Percentiles rank a stretch among this genome's conserved stretches.
Evolutionary conservation across 257 asterid genomes (phyloP).

Genomic region (Gentiana straminea): DNA sequence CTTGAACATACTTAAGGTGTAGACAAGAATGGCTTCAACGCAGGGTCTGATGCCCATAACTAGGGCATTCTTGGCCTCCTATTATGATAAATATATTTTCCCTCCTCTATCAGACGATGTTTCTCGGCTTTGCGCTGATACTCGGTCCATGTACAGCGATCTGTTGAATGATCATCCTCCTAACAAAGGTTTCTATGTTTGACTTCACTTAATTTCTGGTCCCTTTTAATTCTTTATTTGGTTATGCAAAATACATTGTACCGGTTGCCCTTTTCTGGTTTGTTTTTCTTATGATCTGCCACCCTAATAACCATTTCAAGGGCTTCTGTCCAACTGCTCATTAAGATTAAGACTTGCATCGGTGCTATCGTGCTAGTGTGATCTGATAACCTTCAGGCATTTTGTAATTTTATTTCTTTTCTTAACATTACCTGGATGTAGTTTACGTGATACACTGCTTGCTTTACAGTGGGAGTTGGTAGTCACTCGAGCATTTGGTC

Average conservation of each 20-base stretch:
- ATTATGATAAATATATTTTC: slow-evolving; percentile 71
- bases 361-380: background rate
- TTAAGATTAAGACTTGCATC: no score
- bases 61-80: slow-evolving; percentile 67
- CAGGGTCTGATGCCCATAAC: slow-evolving; percentile 95
- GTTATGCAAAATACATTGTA: no score
- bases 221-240: no score
- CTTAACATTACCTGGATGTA: background rate
- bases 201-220: no score
- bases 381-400: background rate
- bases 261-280: no score
- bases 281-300: no score
- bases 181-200: slow-evolving; percentile 39
- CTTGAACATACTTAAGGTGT: background rate
- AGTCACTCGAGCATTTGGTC: no score
- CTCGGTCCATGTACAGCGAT: slow-evolving; percentile 49
- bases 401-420: background rate
- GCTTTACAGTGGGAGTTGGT: background rate
- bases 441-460: background rate
- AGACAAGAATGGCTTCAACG: slow-evolving; percentile 51
- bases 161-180: slow-evolving; percentile 46
- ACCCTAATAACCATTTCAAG: no score
- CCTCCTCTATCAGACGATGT: slow-evolving; percentile 59
- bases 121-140: slow-evolving; percentile 54
- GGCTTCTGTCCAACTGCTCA: no score